Conservation (phyloP, 2,329 filamentous ascomycete species). For the Monosporascus ibericus region DNA sequence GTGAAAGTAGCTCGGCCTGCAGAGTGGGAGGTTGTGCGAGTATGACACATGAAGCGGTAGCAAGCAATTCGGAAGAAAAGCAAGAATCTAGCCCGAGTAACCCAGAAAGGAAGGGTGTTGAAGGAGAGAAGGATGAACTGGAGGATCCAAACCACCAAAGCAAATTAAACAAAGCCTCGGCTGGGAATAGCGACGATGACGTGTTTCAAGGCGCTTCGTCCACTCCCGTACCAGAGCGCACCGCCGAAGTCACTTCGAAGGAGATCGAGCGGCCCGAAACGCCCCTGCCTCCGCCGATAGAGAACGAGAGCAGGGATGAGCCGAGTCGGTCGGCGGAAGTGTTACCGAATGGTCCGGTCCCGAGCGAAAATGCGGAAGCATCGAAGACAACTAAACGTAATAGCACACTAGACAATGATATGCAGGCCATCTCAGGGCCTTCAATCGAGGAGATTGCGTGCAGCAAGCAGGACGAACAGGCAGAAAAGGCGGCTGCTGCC, state of each 20-base stretch:
- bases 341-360: conserved; percentile 3
- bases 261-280: conserved; percentile 18
- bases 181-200: conserved; percentile 32
- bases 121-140: conserved; percentile 7
- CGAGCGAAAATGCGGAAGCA: conserved; percentile 4
- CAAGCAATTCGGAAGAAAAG: conserved; percentile 6
- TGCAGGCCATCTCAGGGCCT: conserved; percentile 24
- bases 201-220: conserved; percentile 32
- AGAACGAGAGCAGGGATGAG: conserved; percentile 3
- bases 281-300: conserved; percentile 14
- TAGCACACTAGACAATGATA: conserved; percentile 11
- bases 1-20: conserved; percentile 3
- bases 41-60: conserved; percentile 2
- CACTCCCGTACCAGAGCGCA: conserved; percentile 18
- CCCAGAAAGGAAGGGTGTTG: conserved; percentile 1
- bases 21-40: conserved; percentile 1
- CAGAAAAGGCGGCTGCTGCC: conserved; percentile 12
- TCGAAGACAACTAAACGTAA: conserved; percentile 10
- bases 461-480: conserved; percentile 20
- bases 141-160: conserved; percentile 9
- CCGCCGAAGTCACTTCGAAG: conserved; percentile 2
- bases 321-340: conserved; percentile 1
- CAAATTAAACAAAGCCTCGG: conserved; percentile 15
- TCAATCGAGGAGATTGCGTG: conserved; percentile 23
- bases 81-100: not conserved